A percentile compares a stretch with the other conserved stretches of the same genome.
phyloP scores from a whole-genome alignment of 2,329 filamentous ascomycete species.

The Aspergillus flavus region DNA sequence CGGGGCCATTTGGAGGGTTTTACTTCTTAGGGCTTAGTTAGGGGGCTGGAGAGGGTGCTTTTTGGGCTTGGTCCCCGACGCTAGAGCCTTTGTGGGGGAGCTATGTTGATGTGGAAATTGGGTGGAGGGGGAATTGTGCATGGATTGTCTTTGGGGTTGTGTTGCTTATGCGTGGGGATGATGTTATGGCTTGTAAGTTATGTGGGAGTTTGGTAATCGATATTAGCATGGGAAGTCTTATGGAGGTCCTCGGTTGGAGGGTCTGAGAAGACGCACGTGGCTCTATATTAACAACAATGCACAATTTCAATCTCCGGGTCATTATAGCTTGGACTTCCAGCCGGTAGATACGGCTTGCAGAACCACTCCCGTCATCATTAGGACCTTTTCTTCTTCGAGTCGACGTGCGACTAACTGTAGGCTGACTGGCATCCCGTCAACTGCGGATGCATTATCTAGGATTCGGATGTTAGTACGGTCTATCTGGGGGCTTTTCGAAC shows the following conservation, averaged over 20 bases:
- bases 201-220: too few relatives aligned
- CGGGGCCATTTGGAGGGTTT: background rate
- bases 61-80: too few relatives aligned
- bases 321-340: background rate
- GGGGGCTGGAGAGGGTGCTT: too few relatives aligned
- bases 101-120: too few relatives aligned
- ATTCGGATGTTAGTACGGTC: background rate
- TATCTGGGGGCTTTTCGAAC: background rate
- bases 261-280: too few relatives aligned
- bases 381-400: constrained; percentile 36
- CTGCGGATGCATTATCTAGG: constrained; percentile 7
- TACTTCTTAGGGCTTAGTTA: background rate
- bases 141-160: too few relatives aligned
- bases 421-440: constrained; percentile 29
- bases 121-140: too few relatives aligned
- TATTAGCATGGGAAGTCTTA: too few relatives aligned
- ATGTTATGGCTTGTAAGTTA: too few relatives aligned
- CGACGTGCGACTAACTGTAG: constrained; percentile 34
- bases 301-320: background rate
- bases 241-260: too few relatives aligned
- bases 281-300: background rate
- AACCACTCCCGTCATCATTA: constrained; percentile 43
- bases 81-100: too few relatives aligned
- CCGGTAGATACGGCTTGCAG: constrained; percentile 28
- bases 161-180: too few relatives aligned